phyloP scores from a whole-genome alignment of 805 yeast species.

The Saturnispora galanensis region DNA sequence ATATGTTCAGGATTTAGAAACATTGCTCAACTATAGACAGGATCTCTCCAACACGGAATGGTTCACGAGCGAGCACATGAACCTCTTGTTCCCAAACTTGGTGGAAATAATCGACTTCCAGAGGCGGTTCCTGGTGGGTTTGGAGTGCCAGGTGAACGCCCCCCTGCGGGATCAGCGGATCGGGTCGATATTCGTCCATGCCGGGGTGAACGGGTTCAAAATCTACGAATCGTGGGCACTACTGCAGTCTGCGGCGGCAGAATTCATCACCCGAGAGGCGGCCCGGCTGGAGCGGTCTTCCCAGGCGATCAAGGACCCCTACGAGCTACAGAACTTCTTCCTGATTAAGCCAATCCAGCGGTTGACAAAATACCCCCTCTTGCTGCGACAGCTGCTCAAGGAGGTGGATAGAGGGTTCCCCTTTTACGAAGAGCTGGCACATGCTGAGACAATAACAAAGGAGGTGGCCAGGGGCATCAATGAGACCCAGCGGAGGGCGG shows the following conservation, averaged over 20 bases:
- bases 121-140: constrained; percentile 75
- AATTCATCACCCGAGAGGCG: constrained; percentile 59
- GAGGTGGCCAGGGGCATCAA: constrained; percentile 82
- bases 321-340: constrained; percentile 83
- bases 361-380: constrained; percentile 86
- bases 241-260: constrained; percentile 81
- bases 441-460: constrained; percentile 65
- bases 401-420: constrained; percentile 44
- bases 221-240: constrained; percentile 92
- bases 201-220: constrained; percentile 69
- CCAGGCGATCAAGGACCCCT: constrained; percentile 64
- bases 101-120: constrained; percentile 83
- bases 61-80: constrained; percentile 70
- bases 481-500: constrained; percentile 88
- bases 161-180: constrained; percentile 71
- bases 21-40: constrained; percentile 53
- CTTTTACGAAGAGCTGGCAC: constrained; percentile 53
- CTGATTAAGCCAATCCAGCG: constrained; percentile 93
- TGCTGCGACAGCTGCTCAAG: constrained; percentile 67
- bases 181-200: constrained; percentile 81
- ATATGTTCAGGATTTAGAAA: constrained; percentile 85
- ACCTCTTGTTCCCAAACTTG: constrained; percentile 76
- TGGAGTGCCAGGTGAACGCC: constrained; percentile 77
- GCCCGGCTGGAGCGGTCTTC: constrained; percentile 45
- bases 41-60: constrained; percentile 58